These are phyloP conservation scores for Leishmania gerbilli DNA, from an alignment of 208 protist species.

Conservation along the genomic window DNA sequence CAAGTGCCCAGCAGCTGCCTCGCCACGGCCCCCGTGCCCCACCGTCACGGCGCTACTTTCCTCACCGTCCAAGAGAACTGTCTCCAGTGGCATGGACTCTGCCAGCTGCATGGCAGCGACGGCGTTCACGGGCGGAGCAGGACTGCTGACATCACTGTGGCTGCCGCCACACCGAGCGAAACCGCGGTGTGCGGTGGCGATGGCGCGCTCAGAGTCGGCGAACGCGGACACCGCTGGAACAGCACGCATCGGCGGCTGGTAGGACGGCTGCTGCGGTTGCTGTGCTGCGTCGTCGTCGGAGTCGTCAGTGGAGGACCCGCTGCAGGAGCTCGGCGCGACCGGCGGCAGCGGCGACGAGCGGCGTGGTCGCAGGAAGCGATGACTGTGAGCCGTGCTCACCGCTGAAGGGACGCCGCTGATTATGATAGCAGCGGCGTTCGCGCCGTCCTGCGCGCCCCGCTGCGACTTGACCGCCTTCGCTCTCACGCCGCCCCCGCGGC, in stretches of 20 bases:
- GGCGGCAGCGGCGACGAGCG: constrained; percentile 24
- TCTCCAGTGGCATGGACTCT: constrained; percentile 27
- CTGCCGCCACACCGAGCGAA: background rate
- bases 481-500: too few relatives aligned
- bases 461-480: background rate
- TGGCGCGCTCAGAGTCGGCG: background rate
- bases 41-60: constrained; percentile 7
- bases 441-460: background rate
- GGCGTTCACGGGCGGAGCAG: background rate
- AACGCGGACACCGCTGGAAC: background rate
- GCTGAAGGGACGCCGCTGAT: constrained; percentile 4
- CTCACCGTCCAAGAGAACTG: constrained; percentile 9
- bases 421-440: background rate
- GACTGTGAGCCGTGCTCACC: constrained; percentile 5
- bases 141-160: background rate
- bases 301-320: background rate
- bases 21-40: background rate
- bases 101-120: constrained; percentile 14
- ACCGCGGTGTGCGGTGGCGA: background rate
- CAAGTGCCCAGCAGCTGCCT: background rate
- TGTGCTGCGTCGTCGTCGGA: background rate
- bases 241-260: constrained; percentile 5
- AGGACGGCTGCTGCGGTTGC: constrained; percentile 3
- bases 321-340: constrained; percentile 30
- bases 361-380: constrained; percentile 14